Evolutionary conservation across 2,329 filamentous ascomycete species (phyloP).

Genomic region (Catunica adiposa): DNA sequence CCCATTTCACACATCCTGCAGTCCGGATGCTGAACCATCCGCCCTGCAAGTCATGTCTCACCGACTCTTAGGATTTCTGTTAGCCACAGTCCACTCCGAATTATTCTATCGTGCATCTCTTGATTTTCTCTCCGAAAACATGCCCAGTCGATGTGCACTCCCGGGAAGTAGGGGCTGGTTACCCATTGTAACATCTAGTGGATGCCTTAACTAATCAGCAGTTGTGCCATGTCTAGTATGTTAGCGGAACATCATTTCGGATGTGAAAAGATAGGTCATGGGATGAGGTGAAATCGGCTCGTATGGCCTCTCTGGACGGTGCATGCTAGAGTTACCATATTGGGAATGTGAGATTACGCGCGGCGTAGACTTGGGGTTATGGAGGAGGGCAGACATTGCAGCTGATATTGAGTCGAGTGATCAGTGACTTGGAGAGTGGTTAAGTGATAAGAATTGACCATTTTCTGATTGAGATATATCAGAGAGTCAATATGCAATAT

Average conservation of each 20-base stretch:
- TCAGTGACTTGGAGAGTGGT: no score
- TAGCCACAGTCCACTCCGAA: neutral
- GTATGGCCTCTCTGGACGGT: neutral
- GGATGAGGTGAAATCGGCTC: neutral
- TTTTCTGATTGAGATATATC: no score
- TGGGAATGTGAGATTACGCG: neutral
- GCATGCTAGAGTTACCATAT: neutral
- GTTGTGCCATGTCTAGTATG: no score
- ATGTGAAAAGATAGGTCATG: neutral
- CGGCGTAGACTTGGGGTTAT: no score
- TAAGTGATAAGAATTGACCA: no score
- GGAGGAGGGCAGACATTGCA: no score
- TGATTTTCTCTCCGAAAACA: neutral
- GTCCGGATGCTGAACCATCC: neutral
- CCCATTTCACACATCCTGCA: neutral
- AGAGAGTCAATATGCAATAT: no score
- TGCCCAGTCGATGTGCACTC: no score
- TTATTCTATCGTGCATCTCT: neutral
- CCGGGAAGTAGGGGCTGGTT: no score
- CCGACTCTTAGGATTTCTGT: neutral
- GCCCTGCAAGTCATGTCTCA: neutral
- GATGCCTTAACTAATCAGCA: neutral
- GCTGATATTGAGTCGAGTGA: no score
- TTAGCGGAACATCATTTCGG: neutral
- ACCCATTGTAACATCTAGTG: no score